Base-by-base conservation (phyloP, 192 early-diverging fungal genomes). In the Oehlia diaphana region DNA sequence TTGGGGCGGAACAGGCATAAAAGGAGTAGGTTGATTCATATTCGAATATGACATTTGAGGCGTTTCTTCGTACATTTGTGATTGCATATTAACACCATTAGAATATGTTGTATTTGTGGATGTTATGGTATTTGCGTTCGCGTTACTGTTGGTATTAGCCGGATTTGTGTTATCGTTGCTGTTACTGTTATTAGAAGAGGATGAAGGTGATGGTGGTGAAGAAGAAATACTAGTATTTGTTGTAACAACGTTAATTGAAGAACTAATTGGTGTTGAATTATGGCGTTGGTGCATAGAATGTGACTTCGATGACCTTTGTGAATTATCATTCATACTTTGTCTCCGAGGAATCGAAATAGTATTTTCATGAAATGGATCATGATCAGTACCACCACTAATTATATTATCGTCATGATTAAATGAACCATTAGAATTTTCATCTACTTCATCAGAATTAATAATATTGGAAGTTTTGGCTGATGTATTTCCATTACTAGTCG, bases 251-350 rank as follows among this genome's bases (percentile, higher is more conserved):
- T 35, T 74, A 74, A 69, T 39, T 9, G 35, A 69, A 69, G 67
- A 69, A 69, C 67, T 69, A 42, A n/a, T 37, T 21, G 35, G 35
- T 8, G 35, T 69, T 16, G 67, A 69, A 69, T 69, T 69, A 21
- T 69, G 67, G 14, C 35, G 28, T 69, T 69, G 67, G 39, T 69
- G 9, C 19, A 42, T 37, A 69, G 35, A 33, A 49, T 53, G n/a
- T 9, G 49, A 71, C 19, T 73, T 73, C 49, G 53, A 53, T 47
- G 26, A 53, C 47, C 72, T 47, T 73, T 73, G 72, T 13, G 42
- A 53, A 73, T 53, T 73, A 73, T 44, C 72, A 50, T 53, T 73
- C 10, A 53, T 53, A 53, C 72, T 73, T 37, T 53, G 42, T 50
- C 44, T 47, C 49, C 49, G 72, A 73, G 14, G 23, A 58, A 53